Conservation (phyloP, 208 protist species). For the Leishmania tarentolae region DNA sequence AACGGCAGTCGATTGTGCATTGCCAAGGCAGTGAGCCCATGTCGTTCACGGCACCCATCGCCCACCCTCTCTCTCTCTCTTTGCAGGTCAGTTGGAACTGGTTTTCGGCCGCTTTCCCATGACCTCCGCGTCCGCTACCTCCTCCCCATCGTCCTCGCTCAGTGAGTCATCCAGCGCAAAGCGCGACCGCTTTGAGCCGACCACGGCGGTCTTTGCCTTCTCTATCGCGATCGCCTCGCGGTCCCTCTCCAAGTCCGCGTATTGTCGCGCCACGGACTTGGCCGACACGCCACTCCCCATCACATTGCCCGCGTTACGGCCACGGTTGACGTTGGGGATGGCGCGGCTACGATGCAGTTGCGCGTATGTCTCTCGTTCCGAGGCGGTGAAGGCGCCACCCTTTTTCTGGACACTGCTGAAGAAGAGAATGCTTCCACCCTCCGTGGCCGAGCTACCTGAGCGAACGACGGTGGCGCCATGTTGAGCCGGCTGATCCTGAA, state of each 20-base stretch:
- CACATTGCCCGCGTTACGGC: conserved; percentile 29
- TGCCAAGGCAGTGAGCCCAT: neutral
- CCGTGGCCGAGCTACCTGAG: conserved; percentile 43
- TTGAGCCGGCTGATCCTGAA: conserved; percentile 60
- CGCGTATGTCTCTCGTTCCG: conserved; percentile 65
- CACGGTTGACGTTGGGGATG: conserved; percentile 40
- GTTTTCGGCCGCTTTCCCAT: neutral
- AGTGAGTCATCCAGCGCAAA: conserved; percentile 39
- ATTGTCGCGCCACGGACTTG: conserved; percentile 26
- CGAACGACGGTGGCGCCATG: conserved; percentile 77
- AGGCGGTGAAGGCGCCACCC: conserved; percentile 75
- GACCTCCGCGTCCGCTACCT: neutral
- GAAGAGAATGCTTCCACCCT: conserved; percentile 68
- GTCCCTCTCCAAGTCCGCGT: conserved; percentile 32
- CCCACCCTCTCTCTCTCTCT: neutral
- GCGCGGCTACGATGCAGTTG: conserved; percentile 65
- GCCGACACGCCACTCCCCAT: conserved; percentile 24
- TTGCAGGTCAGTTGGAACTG: neutral
- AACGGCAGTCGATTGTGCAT: neutral
- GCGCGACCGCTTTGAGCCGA: conserved; percentile 28
- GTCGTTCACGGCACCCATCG: neutral
- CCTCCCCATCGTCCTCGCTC: conserved; percentile 29
- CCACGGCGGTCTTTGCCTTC: conserved; percentile 28
- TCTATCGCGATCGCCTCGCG: conserved; percentile 33
- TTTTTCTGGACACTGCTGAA: conserved; percentile 85